phyloP scores from a whole-genome alignment of 352 stramenopile genomes.

The Aphanomyces stellatus region DNA sequence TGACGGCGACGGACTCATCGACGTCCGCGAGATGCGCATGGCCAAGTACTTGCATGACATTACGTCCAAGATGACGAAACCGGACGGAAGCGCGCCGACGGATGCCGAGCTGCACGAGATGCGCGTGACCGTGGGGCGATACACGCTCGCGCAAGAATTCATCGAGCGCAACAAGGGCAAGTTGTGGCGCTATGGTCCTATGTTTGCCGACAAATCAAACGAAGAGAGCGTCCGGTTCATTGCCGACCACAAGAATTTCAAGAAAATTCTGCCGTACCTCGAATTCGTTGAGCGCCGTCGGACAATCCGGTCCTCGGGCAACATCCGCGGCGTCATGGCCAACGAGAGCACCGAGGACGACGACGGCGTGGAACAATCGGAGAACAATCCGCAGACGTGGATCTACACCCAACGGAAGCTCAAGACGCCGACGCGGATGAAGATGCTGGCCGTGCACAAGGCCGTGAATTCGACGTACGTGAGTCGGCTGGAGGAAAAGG shows the following conservation, averaged over 20 bases:
- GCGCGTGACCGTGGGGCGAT: conserved; percentile 38
- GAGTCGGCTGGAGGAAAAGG: not conserved
- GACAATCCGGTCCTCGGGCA: conserved; percentile 44
- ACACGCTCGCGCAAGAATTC: conserved; percentile 63
- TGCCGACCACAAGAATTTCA: conserved; percentile 53
- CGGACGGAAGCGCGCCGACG: not conserved
- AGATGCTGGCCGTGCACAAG: conserved; percentile 4
- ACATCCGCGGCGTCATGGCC: conserved; percentile 25
- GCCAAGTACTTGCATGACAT: conserved; percentile 54
- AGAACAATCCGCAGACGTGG: conserved; percentile 35
- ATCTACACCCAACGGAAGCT: conserved; percentile 53
- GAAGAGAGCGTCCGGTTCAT: conserved; percentile 54
- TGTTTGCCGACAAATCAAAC: conserved; percentile 55
- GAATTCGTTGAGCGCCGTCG: conserved; percentile 52
- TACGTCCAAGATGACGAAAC: conserved; percentile 25
- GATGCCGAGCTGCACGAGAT: conserved; percentile 39
- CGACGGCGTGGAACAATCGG: conserved; percentile 6
- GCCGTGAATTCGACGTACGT: conserved; percentile 31
- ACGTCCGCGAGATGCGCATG: conserved; percentile 57
- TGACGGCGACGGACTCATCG: conserved; percentile 51
- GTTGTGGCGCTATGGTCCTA: conserved; percentile 50
- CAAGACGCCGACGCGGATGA: conserved; percentile 24
- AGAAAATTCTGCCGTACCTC: conserved; percentile 49
- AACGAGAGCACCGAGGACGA: not conserved
- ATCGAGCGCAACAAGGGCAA: conserved; percentile 55